Evolutionary conservation across 2,329 filamentous ascomycete species (phyloP).

Genomic region (Taxawa tesnikishii): DNA sequence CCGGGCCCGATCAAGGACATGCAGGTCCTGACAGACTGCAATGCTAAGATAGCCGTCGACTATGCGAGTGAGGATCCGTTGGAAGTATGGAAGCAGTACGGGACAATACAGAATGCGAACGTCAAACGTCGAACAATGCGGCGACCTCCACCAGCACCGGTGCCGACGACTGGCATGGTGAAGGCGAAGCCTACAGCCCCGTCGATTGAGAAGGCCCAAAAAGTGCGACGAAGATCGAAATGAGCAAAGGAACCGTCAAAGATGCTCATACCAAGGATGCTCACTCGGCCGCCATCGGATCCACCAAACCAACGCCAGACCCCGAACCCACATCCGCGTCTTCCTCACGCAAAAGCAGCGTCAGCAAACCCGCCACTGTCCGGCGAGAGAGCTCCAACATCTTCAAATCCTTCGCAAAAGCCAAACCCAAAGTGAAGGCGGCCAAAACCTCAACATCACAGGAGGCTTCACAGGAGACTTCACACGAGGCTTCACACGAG

Average conservation of each 20-base stretch:
- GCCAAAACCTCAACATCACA: conserved; percentile 25
- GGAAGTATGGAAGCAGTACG: conserved; percentile 50
- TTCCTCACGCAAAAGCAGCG: conserved; percentile 22
- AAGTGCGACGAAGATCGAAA: conserved; percentile 10
- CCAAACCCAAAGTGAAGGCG: conserved; percentile 42
- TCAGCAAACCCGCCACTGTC: conserved; percentile 27
- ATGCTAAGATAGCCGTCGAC: conserved; percentile 47
- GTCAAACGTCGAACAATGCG: conserved; percentile 41
- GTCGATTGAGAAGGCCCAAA: conserved; percentile 11
- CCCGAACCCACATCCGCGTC: conserved; percentile 12
- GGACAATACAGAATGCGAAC: conserved; percentile 61
- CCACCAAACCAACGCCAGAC: conserved; percentile 21
- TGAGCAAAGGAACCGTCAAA: conserved; percentile 18
- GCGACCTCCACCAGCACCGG: conserved; percentile 25
- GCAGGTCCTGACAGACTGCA: conserved; percentile 57
- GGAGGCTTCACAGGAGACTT: conserved; percentile 25
- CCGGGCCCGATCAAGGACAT: conserved; percentile 54
- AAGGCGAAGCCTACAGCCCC: conserved; percentile 11
- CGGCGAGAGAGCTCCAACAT: conserved; percentile 55
- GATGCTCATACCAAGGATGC: conserved; percentile 24
- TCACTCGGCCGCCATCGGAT: conserved; percentile 11
- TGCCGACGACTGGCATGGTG: conserved; percentile 13
- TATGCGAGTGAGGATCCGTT: conserved; percentile 47
- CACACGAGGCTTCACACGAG: conserved; percentile 24
- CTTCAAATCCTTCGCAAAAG: conserved; percentile 66